Conservation (phyloP, 2,329 filamentous ascomycete genomes). For the Botrytis tulipae region DNA sequence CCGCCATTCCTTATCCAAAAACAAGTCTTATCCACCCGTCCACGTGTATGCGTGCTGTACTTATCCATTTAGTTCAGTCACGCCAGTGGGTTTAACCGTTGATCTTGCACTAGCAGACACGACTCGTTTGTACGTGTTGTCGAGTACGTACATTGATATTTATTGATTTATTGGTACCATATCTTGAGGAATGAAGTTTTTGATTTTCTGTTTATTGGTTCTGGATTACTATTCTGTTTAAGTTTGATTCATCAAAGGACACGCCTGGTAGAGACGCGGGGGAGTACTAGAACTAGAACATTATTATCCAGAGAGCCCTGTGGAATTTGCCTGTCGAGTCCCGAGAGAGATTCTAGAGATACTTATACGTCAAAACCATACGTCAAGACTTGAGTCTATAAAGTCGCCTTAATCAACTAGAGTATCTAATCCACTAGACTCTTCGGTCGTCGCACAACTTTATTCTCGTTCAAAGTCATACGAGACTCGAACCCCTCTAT, state of each 20-base stretch:
- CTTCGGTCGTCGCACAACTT: background rate
- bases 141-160: background rate
- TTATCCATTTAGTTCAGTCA: background rate
- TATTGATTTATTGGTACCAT: background rate
- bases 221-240: background rate
- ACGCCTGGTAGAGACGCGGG: background rate
- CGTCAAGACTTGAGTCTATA: background rate
- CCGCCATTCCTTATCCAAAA: background rate
- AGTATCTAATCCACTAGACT: background rate
- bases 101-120: background rate
- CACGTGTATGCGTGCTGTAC: slow-evolving; percentile 9
- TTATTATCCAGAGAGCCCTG: background rate
- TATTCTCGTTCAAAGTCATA: background rate
- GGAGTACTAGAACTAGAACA: background rate
- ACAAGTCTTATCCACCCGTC: slow-evolving; percentile 11
- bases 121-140: background rate
- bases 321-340: background rate
- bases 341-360: background rate
- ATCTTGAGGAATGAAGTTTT: background rate
- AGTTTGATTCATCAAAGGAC: background rate
- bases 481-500: background rate
- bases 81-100: background rate
- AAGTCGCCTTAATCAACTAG: background rate
- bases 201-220: background rate
- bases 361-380: background rate